Evolutionary conservation across 208 protist genomes (phyloP).

Genomic region (Acanthamoeba healyi): DNA sequence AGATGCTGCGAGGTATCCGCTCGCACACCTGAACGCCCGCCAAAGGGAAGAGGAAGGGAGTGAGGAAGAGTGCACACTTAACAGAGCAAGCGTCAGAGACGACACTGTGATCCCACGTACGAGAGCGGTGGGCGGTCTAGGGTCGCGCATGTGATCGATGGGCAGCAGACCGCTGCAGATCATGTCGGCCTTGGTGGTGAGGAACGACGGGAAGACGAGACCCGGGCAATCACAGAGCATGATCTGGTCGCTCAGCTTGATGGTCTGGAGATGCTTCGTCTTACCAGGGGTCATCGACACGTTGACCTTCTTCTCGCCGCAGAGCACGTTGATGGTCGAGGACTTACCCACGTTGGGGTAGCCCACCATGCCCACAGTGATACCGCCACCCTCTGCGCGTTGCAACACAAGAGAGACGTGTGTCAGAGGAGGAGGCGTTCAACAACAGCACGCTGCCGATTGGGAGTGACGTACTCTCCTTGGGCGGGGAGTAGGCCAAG

Average conservation of each 20-base stretch:
- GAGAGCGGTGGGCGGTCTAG: slow-evolving; percentile 79
- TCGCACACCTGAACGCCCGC: not conserved
- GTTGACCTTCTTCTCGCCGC: slow-evolving; percentile 95
- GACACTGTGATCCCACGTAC: too few species aligned
- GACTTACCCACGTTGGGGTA: slow-evolving; percentile 99
- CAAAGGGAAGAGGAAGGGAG: not conserved
- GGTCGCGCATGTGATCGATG: slow-evolving; percentile 93
- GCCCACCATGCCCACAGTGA: slow-evolving; percentile 95
- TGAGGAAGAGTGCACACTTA: slow-evolving; percentile 78
- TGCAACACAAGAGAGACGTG: too few species aligned
- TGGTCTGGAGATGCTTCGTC: slow-evolving; percentile 98
- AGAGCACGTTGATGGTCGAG: slow-evolving; percentile 97
- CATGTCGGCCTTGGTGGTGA: slow-evolving; percentile 95
- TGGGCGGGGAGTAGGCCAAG: slow-evolving; percentile 13
- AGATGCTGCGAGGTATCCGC: slow-evolving; percentile 72
- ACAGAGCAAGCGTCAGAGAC: too few species aligned
- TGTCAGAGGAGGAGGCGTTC: not conserved
- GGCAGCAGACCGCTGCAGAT: slow-evolving; percentile 97
- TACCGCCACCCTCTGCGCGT: not conserved
- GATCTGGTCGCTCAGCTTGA: slow-evolving; percentile 95
- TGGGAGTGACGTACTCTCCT: not conserved
- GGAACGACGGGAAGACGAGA: slow-evolving; percentile 95
- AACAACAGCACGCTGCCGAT: not conserved
- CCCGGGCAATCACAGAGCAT: slow-evolving; percentile 98
- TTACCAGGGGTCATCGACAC: slow-evolving; percentile 98